phyloP scores from a whole-genome alignment of 1,284 basidiomycete species.

The Meira nashicola region DNA sequence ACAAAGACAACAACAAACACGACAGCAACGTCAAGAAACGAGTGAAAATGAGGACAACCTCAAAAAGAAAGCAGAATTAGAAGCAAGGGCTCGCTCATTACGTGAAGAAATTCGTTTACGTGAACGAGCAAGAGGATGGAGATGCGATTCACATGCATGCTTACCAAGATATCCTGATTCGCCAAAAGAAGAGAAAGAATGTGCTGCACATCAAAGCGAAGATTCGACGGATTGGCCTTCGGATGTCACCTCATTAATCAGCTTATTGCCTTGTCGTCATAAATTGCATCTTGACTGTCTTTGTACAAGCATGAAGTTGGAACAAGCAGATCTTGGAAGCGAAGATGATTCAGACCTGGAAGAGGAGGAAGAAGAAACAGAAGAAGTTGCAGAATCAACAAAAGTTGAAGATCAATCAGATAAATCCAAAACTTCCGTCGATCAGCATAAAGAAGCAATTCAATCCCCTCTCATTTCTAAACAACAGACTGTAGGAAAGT shows the following conservation, averaged over 20 bases:
- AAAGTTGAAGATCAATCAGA: conserved; percentile 8
- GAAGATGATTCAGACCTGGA: conserved; percentile 12
- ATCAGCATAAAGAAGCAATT: too few species aligned
- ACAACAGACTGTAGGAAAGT: conserved; percentile 33
- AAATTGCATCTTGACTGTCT: conserved; percentile 47
- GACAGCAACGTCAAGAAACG: background rate
- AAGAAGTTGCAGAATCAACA: conserved; percentile 7
- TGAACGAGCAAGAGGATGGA: conserved; percentile 34
- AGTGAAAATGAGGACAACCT: background rate
- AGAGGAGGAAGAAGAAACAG: conserved; percentile 19
- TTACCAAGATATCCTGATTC: conserved; percentile 32
- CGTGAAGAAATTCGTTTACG: conserved; percentile 36
- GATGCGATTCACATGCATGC: conserved; percentile 45
- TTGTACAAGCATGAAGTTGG: conserved; percentile 37
- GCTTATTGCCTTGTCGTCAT: conserved; percentile 41
- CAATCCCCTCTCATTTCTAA: background rate
- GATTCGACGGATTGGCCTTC: conserved; percentile 10
- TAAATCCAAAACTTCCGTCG: background rate
- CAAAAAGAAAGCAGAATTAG: conserved; percentile 9
- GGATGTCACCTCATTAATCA: conserved; percentile 25
- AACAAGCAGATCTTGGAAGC: conserved; percentile 13
- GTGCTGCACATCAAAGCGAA: background rate
- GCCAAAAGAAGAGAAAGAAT: background rate
- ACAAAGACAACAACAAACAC: background rate
- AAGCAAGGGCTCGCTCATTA: conserved; percentile 18